A percentile compares a stretch with the other conserved stretches of the same genome.
These are phyloP conservation scores for Strigomonas culicis DNA, from an alignment of 208 protist species.

Conservation along the genomic window DNA sequence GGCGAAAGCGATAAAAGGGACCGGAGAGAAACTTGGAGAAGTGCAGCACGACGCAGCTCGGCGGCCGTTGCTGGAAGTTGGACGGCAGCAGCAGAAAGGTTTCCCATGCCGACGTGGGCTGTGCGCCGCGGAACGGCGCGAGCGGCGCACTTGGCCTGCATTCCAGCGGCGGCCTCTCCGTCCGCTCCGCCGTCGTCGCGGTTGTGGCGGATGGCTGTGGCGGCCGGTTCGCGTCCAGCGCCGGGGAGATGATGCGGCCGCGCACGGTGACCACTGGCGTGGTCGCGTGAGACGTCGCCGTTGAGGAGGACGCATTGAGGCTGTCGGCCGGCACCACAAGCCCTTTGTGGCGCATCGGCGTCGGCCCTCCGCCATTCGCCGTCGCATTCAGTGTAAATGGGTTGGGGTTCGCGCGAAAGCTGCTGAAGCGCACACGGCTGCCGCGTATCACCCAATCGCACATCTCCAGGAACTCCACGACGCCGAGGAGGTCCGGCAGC, in stretches of 20 bases:
- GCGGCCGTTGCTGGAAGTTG: slow-evolving; percentile 37
- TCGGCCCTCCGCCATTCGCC: too few species aligned
- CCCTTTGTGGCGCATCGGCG: background rate
- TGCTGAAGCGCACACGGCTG: slow-evolving; percentile 28
- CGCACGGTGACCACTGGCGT: background rate
- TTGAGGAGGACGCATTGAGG: background rate
- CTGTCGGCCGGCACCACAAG: background rate
- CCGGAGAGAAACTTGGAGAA: slow-evolving; percentile 62
- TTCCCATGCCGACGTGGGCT: slow-evolving; percentile 18
- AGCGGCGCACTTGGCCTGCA: too few species aligned
- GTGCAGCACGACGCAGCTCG: slow-evolving; percentile 49
- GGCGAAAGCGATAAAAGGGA: slow-evolving; percentile 78
- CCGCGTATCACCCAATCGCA: slow-evolving; percentile 42
- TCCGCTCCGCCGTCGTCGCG: background rate
- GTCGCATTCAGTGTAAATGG: background rate
- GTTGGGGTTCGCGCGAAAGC: background rate
- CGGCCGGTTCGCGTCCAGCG: background rate
- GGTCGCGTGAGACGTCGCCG: background rate
- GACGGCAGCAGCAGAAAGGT: slow-evolving; percentile 64
- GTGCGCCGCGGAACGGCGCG: background rate
- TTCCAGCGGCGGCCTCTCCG: too few species aligned
- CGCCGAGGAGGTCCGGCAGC: slow-evolving; percentile 8
- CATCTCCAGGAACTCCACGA: slow-evolving; percentile 35
- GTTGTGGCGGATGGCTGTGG: background rate
- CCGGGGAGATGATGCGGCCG: background rate